Conservation (phyloP, 768 basidiomycete genomes). For the Tephrocybe sp. region DNA sequence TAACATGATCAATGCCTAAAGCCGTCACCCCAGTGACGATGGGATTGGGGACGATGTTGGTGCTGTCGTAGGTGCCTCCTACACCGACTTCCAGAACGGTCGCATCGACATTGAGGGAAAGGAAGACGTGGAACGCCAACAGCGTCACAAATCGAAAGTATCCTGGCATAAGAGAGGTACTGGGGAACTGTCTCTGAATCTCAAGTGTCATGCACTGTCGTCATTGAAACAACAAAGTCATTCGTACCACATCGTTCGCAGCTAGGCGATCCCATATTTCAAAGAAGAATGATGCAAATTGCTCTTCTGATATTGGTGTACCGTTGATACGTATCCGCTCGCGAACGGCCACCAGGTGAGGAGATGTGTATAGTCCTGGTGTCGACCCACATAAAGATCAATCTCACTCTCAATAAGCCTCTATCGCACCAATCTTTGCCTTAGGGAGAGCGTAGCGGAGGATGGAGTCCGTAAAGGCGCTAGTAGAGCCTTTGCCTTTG, state of each 20-base stretch:
- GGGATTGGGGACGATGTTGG: slow-evolving; percentile 91
- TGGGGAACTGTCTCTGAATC: slow-evolving; percentile 44
- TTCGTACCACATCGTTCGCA: slow-evolving; percentile 54
- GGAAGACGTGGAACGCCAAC: slow-evolving; percentile 88
- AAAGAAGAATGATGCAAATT: slow-evolving; percentile 91
- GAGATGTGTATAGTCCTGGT: slow-evolving; percentile 92
- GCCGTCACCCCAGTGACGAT: slow-evolving; percentile 89
- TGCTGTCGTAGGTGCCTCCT: slow-evolving; percentile 92
- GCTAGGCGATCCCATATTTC: slow-evolving; percentile 91
- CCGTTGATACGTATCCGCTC: slow-evolving; percentile 96
- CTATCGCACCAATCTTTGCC: slow-evolving; percentile 78
- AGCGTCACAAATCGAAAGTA: slow-evolving; percentile 96
- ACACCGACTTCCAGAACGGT: slow-evolving; percentile 96
- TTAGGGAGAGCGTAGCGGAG: slow-evolving; percentile 71
- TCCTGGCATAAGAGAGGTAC: slow-evolving; percentile 73
- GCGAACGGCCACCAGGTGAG: slow-evolving; percentile 92
- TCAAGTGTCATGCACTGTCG: slow-evolving; percentile 1
- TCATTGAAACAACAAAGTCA: neutral
- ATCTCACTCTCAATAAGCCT: neutral
- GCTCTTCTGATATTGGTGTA: slow-evolving; percentile 80
- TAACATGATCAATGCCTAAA: slow-evolving; percentile 90
- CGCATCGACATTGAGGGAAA: slow-evolving; percentile 80
- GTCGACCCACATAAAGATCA: slow-evolving; percentile 1
- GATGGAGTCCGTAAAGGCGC: slow-evolving; percentile 89
- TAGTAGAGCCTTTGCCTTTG: slow-evolving; percentile 97